Conservation (phyloP, 495 filamentous ascomycete species). For the Trichodelitschia bisporula region DNA sequence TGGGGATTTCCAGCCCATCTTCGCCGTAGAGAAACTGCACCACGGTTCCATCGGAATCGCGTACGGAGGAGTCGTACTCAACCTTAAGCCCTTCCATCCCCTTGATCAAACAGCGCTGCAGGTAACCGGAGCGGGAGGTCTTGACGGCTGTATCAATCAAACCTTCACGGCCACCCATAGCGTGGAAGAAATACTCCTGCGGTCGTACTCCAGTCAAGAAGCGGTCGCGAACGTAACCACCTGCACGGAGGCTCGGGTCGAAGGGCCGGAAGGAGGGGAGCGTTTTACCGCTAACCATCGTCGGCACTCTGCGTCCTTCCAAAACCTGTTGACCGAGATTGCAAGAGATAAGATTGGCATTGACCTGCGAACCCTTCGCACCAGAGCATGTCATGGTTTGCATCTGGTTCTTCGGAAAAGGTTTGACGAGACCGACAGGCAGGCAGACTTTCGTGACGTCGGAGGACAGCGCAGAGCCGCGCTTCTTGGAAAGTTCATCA, state of each 20-base stretch:
- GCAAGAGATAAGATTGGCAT: slow-evolving; percentile 93
- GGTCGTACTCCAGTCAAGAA: slow-evolving; percentile 96
- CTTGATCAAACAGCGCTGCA: slow-evolving; percentile 96
- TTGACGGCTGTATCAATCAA: slow-evolving; percentile 99
- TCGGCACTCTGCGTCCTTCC: slow-evolving; percentile 80
- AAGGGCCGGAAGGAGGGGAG: slow-evolving; percentile 83
- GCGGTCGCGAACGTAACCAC: slow-evolving; percentile 82
- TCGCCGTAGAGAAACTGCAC: slow-evolving; percentile 95
- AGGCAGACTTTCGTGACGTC: slow-evolving; percentile 57
- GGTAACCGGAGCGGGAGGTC: slow-evolving; percentile 85
- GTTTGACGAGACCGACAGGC: slow-evolving; percentile 61
- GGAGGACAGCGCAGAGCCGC: slow-evolving; percentile 39
- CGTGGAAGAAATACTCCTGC: slow-evolving; percentile 98
- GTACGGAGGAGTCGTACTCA: slow-evolving; percentile 78
- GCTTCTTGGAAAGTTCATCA: slow-evolving; percentile 62
- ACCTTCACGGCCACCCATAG: slow-evolving; percentile 97
- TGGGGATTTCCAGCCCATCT: slow-evolving; percentile 82
- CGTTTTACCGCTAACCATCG: slow-evolving; percentile 96
- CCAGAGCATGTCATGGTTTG: slow-evolving; percentile 95
- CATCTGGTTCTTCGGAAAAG: slow-evolving; percentile 95
- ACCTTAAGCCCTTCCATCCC: slow-evolving; percentile 91
- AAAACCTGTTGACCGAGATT: slow-evolving; percentile 93
- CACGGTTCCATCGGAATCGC: slow-evolving; percentile 79
- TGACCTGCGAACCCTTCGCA: slow-evolving; percentile 80
- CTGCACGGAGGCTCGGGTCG: slow-evolving; percentile 71